Evolutionary conservation across 331 rosid genomes (phyloP), one percentile per base, ranked within the genome.

Genomic region (Telfairia occidentalis): DNA sequence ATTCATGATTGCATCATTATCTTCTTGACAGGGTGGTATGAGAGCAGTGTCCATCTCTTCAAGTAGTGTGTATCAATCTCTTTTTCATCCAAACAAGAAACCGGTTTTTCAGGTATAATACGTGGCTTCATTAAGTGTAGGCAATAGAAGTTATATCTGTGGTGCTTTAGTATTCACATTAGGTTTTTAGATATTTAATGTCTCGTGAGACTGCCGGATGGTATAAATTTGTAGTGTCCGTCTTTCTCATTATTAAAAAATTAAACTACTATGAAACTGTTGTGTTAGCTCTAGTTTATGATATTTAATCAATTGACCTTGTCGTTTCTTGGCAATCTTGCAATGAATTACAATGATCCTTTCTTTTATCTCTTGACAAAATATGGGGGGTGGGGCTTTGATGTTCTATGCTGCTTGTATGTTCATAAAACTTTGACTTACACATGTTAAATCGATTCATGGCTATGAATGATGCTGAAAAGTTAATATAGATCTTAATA

Each of bases 21-120:
- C 73, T 70, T 48, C 73, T 70, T 87, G 69, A 78, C 92, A 93
- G 98, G 89, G 78, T 79, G 89, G 74, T 34, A 73, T 79, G 28
- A 83, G 89, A 72, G 82, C 85, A 6, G 84, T 83, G 35, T 83
- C 79, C 79, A 82, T 75, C 77, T 82, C 79, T 59, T 83, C 87
- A 38, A 86, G 81, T 54, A 73, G 76, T 35, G 81, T 69, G 16
- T 77, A 76, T 40, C 80, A 55, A 64, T 85, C 94, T 21, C 84
- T 84, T 77, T 82, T 89, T 79, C 91, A 92, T 60, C 82, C 78
- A 57, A 73, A 82, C 59, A 89, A 89, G 77, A 86, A 78, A 72
- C 80, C 85, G 38, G 71, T 89, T 66, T 89, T 86, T 79, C 88
- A 85, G 97, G 98, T 93, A 88, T 78, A 73, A 50, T 70, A 46